A percentile compares a stretch with the other conserved stretches of the same genome.
Evolutionary conservation across 805 yeast species (phyloP).

Genomic region (Yamadazyma phyllophila): DNA sequence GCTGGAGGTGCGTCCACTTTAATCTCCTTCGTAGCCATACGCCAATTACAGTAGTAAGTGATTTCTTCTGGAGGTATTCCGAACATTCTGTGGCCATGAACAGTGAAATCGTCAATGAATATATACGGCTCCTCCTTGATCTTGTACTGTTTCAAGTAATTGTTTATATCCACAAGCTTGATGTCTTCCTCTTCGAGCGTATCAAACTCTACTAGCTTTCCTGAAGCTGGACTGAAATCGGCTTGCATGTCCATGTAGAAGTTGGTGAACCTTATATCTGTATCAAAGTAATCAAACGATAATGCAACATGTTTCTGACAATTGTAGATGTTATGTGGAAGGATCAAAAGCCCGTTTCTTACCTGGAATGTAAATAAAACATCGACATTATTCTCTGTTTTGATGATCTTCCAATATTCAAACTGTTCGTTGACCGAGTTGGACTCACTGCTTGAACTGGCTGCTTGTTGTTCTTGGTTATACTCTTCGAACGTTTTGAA

Average conservation of each 20-base stretch:
- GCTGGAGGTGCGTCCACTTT: conserved; percentile 48
- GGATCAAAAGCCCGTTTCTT: conserved; percentile 62
- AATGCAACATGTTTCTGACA: conserved; percentile 60
- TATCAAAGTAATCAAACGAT: conserved; percentile 61
- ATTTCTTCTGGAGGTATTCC: conserved; percentile 89
- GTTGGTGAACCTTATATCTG: conserved; percentile 83
- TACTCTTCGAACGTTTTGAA: conserved; percentile 88
- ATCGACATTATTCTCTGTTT: conserved; percentile 72
- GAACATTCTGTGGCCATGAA: conserved; percentile 90
- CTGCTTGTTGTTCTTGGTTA: conserved; percentile 25
- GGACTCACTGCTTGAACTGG: background rate
- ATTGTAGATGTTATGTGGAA: conserved; percentile 75
- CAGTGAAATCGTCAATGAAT: conserved; percentile 53
- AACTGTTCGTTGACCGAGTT: conserved; percentile 11
- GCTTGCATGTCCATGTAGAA: conserved; percentile 92
- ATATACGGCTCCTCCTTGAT: conserved; percentile 38
- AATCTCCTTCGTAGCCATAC: conserved; percentile 64
- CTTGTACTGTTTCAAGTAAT: conserved; percentile 3
- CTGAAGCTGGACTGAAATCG: conserved; percentile 58
- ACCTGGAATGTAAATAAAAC: conserved; percentile 70
- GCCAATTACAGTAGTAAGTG: conserved; percentile 91
- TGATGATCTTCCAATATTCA: conserved; percentile 39
- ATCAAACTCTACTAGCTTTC: conserved; percentile 25
- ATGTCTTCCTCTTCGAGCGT: conserved; percentile 19
- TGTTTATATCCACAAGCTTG: conserved; percentile 19